Conservation (phyloP, 495 filamentous ascomycete species). For the Neurospora sp. region DNA sequence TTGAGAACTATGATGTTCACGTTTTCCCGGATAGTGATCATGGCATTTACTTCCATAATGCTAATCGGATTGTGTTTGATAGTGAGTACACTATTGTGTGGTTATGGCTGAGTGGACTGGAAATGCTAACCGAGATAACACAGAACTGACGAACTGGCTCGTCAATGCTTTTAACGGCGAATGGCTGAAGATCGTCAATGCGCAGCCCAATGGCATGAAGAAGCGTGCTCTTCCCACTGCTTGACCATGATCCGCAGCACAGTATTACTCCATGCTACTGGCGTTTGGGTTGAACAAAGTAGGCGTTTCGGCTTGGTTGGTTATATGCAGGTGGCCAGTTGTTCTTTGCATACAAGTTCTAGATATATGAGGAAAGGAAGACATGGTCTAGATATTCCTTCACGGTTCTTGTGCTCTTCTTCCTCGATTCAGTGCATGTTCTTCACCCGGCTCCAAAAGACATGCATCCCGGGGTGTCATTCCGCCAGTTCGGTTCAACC, state of each 20-base stretch:
- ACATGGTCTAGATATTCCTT: neutral
- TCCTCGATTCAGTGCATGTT: neutral
- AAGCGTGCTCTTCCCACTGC: neutral
- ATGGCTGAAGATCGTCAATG: constrained; percentile 66
- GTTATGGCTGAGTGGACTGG: neutral
- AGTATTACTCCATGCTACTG: neutral
- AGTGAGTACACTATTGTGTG: constrained; percentile 46
- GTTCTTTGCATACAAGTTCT: neutral
- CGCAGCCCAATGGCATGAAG: constrained; percentile 43
- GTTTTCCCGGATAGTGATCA: constrained; percentile 96
- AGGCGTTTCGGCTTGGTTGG: neutral
- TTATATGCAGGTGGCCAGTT: neutral
- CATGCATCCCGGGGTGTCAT: neutral
- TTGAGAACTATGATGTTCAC: constrained; percentile 95
- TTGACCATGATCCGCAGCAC: neutral
- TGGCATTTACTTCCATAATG: constrained; percentile 90
- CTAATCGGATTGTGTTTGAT: constrained; percentile 86
- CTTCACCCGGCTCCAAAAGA: neutral
- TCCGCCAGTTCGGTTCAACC: neutral
- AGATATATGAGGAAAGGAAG: neutral
- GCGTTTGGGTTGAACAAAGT: neutral
- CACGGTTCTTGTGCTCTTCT: neutral
- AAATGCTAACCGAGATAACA: constrained; percentile 16
- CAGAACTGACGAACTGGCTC: constrained; percentile 85
- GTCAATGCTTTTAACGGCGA: constrained; percentile 97